Base-by-base conservation (phyloP, 2,329 filamentous ascomycete species). In the Triangularia setosa region DNA sequence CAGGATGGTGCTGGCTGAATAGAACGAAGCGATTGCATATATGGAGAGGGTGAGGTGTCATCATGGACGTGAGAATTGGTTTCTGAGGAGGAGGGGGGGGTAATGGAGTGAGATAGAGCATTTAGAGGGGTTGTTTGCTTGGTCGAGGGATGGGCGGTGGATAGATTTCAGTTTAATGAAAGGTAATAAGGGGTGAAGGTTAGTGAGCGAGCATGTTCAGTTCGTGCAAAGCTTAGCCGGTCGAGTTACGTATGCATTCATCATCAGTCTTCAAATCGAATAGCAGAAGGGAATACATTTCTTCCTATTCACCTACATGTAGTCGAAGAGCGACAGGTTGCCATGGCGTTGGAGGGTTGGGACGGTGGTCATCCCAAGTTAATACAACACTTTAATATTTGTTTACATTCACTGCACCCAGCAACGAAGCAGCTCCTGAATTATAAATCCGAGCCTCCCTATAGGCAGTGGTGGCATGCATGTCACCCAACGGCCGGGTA, bases 1-100 rank as follows among this genome's bases (percentile, higher is more conserved):
- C 73, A 86, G 93, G 70, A 84, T 87, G 72, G 92, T 96, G 48
- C 80, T 97, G 72, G 91, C 92, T 25, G 85, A 91, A 72, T 94
- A 84, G 73, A 12, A 30, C n/a, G 61, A 23, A 28, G 33, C 35
- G 16, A 18, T 24, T 9, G 30, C 52, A 55, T 21, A 48, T 12
- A 18, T 30, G n/a, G 16, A 33, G 12, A 4, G 23, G 44, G 25
- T 53, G 18, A 48, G 18, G n/a, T 60, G 40, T 44, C 58, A 60
- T 53, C 35, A 60, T 30, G 35, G 40, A 16, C 40, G 33, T 33
- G 3, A 21, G 55, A 23, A 33, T 44, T 59, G 60, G 59, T 25
- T 52, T 40, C 21, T 33, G 48, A n/a, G n/a, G n/a, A n/a, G n/a
- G n/a, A n/a, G n/a, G n/a, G n/a, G 48, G 55, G 18, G 40, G 40